Evolutionary conservation across 169 alveolate genomes (phyloP).

Genomic region (Prorocentrum cordatum): DNA sequence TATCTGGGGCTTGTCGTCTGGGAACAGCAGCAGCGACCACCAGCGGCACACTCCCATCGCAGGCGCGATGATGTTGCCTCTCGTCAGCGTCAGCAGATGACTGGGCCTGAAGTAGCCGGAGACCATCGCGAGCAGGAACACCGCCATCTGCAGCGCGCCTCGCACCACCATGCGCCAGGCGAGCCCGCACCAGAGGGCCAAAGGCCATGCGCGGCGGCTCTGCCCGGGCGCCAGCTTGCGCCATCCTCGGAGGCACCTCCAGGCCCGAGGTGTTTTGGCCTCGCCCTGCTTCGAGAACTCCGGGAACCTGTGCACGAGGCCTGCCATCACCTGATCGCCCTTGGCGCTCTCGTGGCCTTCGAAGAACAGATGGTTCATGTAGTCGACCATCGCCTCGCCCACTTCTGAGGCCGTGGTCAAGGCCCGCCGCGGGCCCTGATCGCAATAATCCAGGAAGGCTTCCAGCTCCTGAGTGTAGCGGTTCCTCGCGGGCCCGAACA

Average conservation of each 20-base stretch:
- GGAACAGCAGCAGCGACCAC: no score
- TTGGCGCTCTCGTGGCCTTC: neutral
- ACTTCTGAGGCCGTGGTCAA: no score
- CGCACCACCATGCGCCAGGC: neutral
- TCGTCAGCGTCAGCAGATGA: neutral
- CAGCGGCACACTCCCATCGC: no score
- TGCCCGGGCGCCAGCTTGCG: constrained; percentile 11
- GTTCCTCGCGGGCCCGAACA: no score
- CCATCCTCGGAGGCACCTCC: constrained; percentile 5
- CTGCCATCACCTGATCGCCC: neutral
- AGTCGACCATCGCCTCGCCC: no score
- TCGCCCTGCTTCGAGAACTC: neutral
- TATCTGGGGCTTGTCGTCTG: no score
- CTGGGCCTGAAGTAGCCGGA: neutral
- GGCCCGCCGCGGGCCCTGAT: no score
- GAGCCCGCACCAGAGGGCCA: neutral
- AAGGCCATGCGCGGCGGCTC: neutral
- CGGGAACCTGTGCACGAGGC: neutral
- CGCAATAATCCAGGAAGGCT: no score
- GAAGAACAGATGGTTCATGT: no score
- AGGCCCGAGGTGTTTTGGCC: no score
- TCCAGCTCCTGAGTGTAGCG: no score
- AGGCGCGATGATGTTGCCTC: no score
- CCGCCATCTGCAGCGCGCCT: neutral
- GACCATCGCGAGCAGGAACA: constrained; percentile 12